phyloP scores from a whole-genome alignment of 1,284 basidiomycete species.

The Pseudomicrostroma phylloplanum region DNA sequence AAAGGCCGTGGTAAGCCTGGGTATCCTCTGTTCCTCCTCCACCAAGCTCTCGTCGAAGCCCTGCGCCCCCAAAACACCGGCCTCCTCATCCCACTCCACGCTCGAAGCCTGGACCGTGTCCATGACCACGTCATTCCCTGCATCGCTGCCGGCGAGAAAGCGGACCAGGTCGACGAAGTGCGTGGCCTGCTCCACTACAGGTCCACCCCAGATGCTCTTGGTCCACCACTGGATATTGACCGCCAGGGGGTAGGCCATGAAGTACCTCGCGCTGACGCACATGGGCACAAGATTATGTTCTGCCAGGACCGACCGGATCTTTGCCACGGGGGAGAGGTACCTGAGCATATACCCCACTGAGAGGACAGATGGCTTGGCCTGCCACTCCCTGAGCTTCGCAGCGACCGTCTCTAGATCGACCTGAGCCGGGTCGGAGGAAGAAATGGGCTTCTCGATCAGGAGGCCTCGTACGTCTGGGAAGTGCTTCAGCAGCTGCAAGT shows the following conservation, averaged over 20 bases:
- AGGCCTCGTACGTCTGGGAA: conserved; percentile 19
- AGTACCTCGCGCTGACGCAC: conserved; percentile 30
- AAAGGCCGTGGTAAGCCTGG: conserved; percentile 22
- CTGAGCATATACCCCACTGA: conserved; percentile 36
- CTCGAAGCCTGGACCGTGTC: conserved; percentile 19
- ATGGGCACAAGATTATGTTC: conserved; percentile 18
- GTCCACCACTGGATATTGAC: conserved; percentile 35
- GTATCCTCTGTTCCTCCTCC: conserved; percentile 17
- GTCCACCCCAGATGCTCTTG: conserved; percentile 34
- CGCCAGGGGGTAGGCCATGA: conserved; percentile 35
- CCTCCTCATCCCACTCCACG: conserved; percentile 16
- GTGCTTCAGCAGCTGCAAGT: conserved; percentile 15
- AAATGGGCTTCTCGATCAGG: conserved; percentile 45
- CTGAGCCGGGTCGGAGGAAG: conserved; percentile 24
- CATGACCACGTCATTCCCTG: conserved; percentile 14
- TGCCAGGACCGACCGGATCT: conserved; percentile 16
- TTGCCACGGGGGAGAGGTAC: conserved; percentile 22
- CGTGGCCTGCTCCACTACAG: conserved; percentile 46
- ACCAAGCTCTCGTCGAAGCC: conserved; percentile 20
- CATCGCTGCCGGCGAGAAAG: conserved; percentile 18
- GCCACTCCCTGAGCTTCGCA: conserved; percentile 11
- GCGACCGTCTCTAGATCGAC: conserved; percentile 21
- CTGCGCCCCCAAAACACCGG: conserved; percentile 20
- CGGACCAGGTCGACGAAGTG: conserved; percentile 42
- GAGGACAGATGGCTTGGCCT: conserved; percentile 14